Base-by-base conservation (phyloP, 768 basidiomycete genomes). In the Podaxis sp. region DNA sequence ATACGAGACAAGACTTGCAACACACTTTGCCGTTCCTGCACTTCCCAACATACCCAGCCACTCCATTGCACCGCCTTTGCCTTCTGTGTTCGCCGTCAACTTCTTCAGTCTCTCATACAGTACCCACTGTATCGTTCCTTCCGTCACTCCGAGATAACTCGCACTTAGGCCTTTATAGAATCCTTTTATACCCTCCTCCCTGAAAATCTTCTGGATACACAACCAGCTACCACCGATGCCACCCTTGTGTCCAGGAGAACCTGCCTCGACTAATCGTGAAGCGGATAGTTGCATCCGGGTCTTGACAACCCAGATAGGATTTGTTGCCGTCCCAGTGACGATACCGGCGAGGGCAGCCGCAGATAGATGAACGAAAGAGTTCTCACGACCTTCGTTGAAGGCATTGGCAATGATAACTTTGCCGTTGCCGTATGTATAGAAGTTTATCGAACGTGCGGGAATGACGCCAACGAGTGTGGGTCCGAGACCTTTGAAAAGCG, bases 231-330 rank as follows among this genome's bases (percentile, higher is more conserved):
- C 84, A 0, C 85, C 84, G 1, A 84, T 65, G 3, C 77, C 70
- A 12, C 74, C 72, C 17, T 63, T 66, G 27, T 36, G 67, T 19
- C 67, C 65, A 9, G 66, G 63, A 12, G 66, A 15, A 52, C 67
- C 4, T 59, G 40, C 33, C 53, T 27, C 57, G 61, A 75, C 77
- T 15, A 99, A 85, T 17, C 38, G 46, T 36, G 61, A 62, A 12
- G 46, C 61, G 15, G 61, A 62, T 27, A 62, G 55, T 71, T 99
- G 97, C 58, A 99, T 69, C 6, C 96, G 88, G 49, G 97, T 99
- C 75, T 98, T 99, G 64, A 99, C 94, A 52, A 99, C 97, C 97
- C 97, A 99, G 25, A 99, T 96, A 0, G 97, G 97, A 73, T 99
- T 99, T 22, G 97, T 98, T 11, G 87, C 93, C 0, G 93, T 89